These are phyloP conservation scores for Lasiosphaeria miniovina DNA, from an alignment of 495 filamentous ascomycete genomes.

Conservation along the genomic window DNA sequence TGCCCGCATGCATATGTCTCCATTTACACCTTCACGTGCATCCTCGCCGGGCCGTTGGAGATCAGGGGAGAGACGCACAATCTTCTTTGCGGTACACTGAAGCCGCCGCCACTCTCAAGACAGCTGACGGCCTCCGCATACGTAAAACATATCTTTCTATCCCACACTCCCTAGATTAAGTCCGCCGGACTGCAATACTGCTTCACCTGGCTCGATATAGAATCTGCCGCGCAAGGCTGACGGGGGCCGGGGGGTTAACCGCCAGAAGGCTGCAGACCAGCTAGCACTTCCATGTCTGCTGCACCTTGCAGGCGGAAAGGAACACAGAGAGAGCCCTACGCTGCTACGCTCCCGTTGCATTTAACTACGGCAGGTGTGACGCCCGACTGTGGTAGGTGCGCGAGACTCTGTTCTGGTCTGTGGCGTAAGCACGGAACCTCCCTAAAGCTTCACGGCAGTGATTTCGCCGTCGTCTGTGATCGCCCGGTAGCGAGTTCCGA, in stretches of 20 bases:
- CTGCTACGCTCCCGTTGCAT: not conserved
- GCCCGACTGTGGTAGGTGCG: no score
- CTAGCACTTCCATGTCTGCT: not conserved
- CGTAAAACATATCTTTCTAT: no score
- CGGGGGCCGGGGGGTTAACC: not conserved
- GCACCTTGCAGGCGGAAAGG: not conserved
- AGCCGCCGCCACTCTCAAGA: no score
- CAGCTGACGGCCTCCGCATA: no score
- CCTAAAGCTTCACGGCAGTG: no score
- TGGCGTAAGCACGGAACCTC: not conserved
- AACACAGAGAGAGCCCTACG: not conserved
- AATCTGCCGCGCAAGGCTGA: not conserved
- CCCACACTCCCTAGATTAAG: no score
- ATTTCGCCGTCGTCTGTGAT: not conserved
- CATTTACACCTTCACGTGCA: not conserved
- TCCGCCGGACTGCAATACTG: not conserved
- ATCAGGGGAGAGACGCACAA: not conserved
- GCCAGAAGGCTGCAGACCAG: not conserved
- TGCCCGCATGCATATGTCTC: not conserved
- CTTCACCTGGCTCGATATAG: not conserved
- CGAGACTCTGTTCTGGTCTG: no score
- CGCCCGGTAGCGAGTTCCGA: slow-evolving; percentile 2
- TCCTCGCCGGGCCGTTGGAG: not conserved
- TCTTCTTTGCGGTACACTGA: no score
- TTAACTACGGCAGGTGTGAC: not conserved